Conservation (phyloP, 305 asterid species). For the Solanum hybrid region DNA sequence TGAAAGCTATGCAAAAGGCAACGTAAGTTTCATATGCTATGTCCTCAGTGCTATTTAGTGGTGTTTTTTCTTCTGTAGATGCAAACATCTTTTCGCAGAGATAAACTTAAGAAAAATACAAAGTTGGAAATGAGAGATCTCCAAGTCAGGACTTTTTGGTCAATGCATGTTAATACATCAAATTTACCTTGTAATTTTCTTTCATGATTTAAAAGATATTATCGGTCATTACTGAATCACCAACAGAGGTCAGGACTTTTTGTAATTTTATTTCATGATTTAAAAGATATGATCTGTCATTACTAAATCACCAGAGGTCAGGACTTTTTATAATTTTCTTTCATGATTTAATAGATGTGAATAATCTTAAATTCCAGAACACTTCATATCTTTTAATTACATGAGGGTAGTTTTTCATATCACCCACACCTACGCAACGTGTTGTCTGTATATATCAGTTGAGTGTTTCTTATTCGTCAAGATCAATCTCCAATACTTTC, state of each 20-base stretch:
- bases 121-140: background rate
- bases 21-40: conserved; percentile 40
- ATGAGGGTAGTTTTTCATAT: background rate
- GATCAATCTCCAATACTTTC: background rate
- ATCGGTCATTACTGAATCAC: background rate
- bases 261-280: background rate
- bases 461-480: background rate
- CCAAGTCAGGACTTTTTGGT: background rate
- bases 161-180: background rate
- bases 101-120: background rate
- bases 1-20: conserved; percentile 87
- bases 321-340: background rate
- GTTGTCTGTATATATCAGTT: background rate
- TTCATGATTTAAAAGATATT: background rate
- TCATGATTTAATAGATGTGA: background rate
- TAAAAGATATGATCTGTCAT: background rate
- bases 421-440: background rate
- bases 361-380: background rate
- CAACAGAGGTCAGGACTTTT: background rate
- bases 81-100: background rate
- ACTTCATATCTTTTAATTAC: background rate
- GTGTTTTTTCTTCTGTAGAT: background rate
- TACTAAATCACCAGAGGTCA: background rate
- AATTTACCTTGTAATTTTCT: background rate
- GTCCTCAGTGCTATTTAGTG: background rate